Evolutionary conservation across 2,329 filamentous ascomycete genomes (phyloP).

Genomic region (Xylaria polymorpha): DNA sequence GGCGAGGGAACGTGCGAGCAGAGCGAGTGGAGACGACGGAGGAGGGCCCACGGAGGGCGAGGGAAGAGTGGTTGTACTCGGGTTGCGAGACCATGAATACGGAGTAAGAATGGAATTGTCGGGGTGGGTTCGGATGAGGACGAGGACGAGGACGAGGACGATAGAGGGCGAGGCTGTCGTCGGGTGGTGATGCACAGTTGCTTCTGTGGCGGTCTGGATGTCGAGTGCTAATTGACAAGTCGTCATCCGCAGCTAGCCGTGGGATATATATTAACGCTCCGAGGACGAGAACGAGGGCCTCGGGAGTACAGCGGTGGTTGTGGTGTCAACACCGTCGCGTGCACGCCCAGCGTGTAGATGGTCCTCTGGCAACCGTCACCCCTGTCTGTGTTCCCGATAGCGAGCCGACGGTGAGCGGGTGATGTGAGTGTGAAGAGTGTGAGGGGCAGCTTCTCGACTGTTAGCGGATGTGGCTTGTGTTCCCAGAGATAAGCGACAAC

Average conservation of each 20-base stretch:
- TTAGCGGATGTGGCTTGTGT: conserved; percentile 22
- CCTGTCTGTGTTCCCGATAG: conserved; percentile 37
- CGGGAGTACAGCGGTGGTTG: conserved; percentile 23
- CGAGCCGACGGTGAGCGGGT: conserved; percentile 41
- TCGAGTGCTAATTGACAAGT: conserved; percentile 10
- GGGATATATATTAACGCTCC: neutral
- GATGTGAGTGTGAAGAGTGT: neutral
- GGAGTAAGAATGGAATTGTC: conserved; percentile 18
- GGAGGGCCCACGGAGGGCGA: conserved; percentile 69
- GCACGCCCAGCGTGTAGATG: conserved; percentile 40
- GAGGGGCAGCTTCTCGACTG: conserved; percentile 39
- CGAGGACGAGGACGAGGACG: neutral
- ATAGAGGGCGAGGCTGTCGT: conserved; percentile 12
- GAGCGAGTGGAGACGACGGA: conserved; percentile 75
- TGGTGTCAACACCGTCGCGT: conserved; percentile 41
- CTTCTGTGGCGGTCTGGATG: conserved; percentile 1
- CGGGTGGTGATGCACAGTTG: conserved; percentile 11
- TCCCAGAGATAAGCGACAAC: neutral
- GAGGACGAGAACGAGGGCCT: neutral
- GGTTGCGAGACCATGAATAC: conserved; percentile 72
- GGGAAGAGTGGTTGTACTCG: conserved; percentile 61
- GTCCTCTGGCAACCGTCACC: conserved; percentile 23
- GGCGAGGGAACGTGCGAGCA: conserved; percentile 70
- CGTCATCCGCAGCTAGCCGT: conserved; percentile 11
- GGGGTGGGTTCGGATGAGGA: conserved; percentile 12